A percentile compares a stretch with the other conserved stretches of the same genome.
These are phyloP conservation scores for Vanderwaltozyma verrucispora DNA, from an alignment of 805 yeast genomes.

Conservation along the genomic window DNA sequence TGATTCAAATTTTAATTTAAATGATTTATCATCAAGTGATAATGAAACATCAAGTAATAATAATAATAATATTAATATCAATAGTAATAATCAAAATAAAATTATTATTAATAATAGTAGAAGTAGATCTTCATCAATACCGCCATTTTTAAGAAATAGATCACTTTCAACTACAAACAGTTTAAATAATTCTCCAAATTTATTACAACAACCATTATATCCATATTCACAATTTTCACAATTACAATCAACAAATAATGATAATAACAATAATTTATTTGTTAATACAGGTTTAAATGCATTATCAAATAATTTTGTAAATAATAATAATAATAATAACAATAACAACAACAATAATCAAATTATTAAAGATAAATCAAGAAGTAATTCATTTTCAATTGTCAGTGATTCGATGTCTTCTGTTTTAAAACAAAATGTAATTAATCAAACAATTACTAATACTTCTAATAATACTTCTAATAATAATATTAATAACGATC, in stretches of 20 bases:
- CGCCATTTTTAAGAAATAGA: constrained; percentile 18
- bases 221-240: constrained; percentile 23
- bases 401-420: constrained; percentile 23
- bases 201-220: constrained; percentile 10
- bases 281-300: background rate
- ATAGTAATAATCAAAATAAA: constrained; percentile 1
- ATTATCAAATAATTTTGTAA: background rate
- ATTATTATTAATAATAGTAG: background rate
- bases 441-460: too few relatives aligned
- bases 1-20: constrained; percentile 12
- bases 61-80: background rate
- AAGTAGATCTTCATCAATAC: constrained; percentile 22
- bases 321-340: constrained; percentile 3
- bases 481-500: background rate
- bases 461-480: too few relatives aligned
- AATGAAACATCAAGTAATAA: background rate
- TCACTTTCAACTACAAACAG: constrained; percentile 11
- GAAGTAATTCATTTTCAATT: constrained; percentile 18
- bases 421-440: too few relatives aligned
- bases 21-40: constrained; percentile 1
- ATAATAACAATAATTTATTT: background rate
- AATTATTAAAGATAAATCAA: constrained; percentile 23
- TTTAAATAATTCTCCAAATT: constrained; percentile 3
- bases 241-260: constrained; percentile 6
- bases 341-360: constrained; percentile 1